These are phyloP conservation scores for Penicillium canescens DNA, from an alignment of 495 filamentous ascomycete genomes.

Conservation along the genomic window DNA sequence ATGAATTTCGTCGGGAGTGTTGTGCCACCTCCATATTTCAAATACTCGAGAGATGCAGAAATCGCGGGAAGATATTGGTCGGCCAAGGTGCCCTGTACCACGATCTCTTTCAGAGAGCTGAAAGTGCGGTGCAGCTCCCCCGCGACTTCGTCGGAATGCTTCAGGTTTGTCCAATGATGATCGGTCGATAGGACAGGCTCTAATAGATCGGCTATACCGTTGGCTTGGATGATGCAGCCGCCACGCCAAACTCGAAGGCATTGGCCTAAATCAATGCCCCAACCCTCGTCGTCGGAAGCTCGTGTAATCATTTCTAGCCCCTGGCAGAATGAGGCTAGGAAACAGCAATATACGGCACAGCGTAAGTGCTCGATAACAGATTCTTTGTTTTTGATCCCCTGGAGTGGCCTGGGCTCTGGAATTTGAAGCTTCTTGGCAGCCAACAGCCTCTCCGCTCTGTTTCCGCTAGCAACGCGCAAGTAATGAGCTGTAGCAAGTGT, in stretches of 20 bases:
- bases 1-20: conserved; percentile 68
- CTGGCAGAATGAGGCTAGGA: conserved; percentile 64
- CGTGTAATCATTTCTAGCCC: conserved; percentile 65
- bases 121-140: conserved; percentile 54
- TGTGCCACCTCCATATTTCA: conserved; percentile 61
- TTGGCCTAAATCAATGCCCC: conserved; percentile 59
- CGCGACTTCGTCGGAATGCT: conserved; percentile 50
- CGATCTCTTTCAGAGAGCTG: conserved; percentile 54
- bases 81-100: conserved; percentile 53
- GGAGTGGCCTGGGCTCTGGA: conserved; percentile 38
- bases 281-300: conserved; percentile 59
- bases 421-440: conserved; percentile 46
- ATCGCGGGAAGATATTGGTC: conserved; percentile 65
- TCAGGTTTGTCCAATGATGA: conserved; percentile 34
- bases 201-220: conserved; percentile 62
- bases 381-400: conserved; percentile 40
- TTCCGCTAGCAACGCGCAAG: conserved; percentile 64
- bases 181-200: conserved; percentile 36
- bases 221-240: conserved; percentile 73
- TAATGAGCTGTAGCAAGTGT: conserved; percentile 65
- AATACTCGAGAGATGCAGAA: conserved; percentile 64
- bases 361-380: conserved; percentile 61
- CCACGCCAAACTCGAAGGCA: conserved; percentile 69
- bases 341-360: conserved; percentile 59
- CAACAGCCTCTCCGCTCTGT: conserved; percentile 54